Evolutionary conservation across 2,329 filamentous ascomycete species (phyloP).

Genomic region (Phoma sp.): DNA sequence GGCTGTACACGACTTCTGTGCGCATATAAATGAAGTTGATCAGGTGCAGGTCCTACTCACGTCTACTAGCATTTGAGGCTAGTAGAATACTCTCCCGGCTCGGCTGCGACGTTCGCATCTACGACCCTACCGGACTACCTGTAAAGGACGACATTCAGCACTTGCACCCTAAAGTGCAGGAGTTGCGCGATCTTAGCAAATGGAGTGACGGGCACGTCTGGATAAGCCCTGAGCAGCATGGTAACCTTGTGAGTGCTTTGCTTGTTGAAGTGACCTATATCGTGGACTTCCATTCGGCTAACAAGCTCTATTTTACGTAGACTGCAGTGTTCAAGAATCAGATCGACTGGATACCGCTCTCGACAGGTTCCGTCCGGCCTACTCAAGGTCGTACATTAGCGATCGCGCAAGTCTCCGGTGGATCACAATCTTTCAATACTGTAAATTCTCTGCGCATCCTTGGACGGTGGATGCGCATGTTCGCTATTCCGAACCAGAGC

Average conservation of each 20-base stretch:
- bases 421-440: constrained; percentile 71
- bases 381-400: constrained; percentile 70
- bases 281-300: no score
- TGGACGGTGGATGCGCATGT: constrained; percentile 75
- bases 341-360: constrained; percentile 73
- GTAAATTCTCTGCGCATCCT: constrained; percentile 70
- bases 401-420: constrained; percentile 68
- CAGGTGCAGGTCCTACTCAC: constrained; percentile 62
- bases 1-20: no score
- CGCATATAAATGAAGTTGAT: no score
- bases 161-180: constrained; percentile 66
- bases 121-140: constrained; percentile 63
- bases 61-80: constrained; percentile 65
- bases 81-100: constrained; percentile 67
- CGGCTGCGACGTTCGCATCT: constrained; percentile 71
- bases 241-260: constrained; percentile 53
- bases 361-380: constrained; percentile 66
- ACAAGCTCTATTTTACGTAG: background rate
- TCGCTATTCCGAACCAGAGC: constrained; percentile 69
- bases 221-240: constrained; percentile 71
- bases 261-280: no score
- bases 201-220: constrained; percentile 74
- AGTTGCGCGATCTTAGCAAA: constrained; percentile 64
- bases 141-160: constrained; percentile 68
- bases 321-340: constrained; percentile 71